A percentile compares a stretch with the other conserved stretches of the same genome.
Conservation (phyloP, 1,139 yeast genomes). For the Pichia sp. region DNA sequence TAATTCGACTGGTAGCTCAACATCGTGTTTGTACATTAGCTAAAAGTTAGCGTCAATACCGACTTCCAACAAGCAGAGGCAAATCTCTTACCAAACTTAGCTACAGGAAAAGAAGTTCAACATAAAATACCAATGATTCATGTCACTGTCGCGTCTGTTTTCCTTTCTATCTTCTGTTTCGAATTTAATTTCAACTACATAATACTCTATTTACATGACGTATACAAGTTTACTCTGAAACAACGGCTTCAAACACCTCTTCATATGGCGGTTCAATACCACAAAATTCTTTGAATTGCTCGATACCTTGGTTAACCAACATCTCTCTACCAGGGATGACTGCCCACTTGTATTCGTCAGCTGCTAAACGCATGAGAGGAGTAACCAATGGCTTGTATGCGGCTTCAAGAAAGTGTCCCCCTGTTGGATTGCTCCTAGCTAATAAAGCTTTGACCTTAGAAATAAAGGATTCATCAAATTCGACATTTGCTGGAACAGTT, state of each 20-base stretch:
- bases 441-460: slow-evolving; percentile 45
- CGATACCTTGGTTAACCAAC: slow-evolving; percentile 89
- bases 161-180: not conserved
- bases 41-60: not conserved
- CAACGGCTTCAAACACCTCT: slow-evolving; percentile 58
- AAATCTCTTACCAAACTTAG: not conserved
- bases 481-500: slow-evolving; percentile 85
- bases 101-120: not conserved
- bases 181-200: too few species aligned
- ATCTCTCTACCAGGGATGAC: slow-evolving; percentile 84
- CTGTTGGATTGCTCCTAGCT: slow-evolving; percentile 35
- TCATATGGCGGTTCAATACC: slow-evolving; percentile 62
- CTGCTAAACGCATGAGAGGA: slow-evolving; percentile 76
- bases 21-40: slow-evolving; percentile 1
- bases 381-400: slow-evolving; percentile 88
- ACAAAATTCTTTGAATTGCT: slow-evolving; percentile 78
- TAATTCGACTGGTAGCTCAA: not conserved
- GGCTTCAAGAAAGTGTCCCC: slow-evolving; percentile 73
- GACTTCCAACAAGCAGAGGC: not conserved
- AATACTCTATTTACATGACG: too few species aligned
- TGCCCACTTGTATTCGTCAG: slow-evolving; percentile 56
- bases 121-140: not conserved
- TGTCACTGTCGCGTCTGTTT: not conserved
- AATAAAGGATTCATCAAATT: slow-evolving; percentile 54
- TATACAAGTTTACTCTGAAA: slow-evolving; percentile 15